Percentiles rank a stretch among this genome's conserved stretches.
phyloP scores from a whole-genome alignment of 2,329 filamentous ascomycete genomes.

The Fusarium multiceps region DNA sequence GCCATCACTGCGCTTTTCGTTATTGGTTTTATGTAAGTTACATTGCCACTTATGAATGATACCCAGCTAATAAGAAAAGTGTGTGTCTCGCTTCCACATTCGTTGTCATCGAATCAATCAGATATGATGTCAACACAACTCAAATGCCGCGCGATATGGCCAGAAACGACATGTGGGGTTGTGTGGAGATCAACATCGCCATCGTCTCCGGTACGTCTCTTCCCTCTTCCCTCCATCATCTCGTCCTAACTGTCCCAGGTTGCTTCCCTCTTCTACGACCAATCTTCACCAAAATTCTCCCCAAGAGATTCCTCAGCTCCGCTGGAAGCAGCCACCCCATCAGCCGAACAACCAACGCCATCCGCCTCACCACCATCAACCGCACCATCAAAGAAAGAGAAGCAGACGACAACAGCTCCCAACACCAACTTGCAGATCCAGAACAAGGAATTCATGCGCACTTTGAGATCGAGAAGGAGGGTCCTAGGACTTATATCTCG shows the following conservation, averaged over 20 bases:
- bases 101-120: constrained; percentile 25
- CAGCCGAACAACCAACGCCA: constrained; percentile 29
- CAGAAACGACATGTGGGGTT: constrained; percentile 34
- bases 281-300: constrained; percentile 38
- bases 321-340: constrained; percentile 39
- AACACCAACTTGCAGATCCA: constrained; percentile 36
- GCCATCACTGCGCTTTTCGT: constrained; percentile 47
- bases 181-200: constrained; percentile 40
- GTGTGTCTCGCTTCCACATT: constrained; percentile 39
- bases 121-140: constrained; percentile 31
- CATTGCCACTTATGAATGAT: no score
- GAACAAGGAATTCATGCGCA: constrained; percentile 29
- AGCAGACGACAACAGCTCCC: constrained; percentile 39
- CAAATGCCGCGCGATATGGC: constrained; percentile 39
- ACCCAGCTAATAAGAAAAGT: constrained; percentile 4
- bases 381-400: constrained; percentile 39
- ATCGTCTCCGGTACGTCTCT: constrained; percentile 30
- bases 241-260: no score
- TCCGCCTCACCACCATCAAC: constrained; percentile 33
- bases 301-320: constrained; percentile 39
- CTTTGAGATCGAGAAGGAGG: constrained; percentile 28
- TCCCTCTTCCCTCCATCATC: rapidly evolving
- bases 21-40: constrained; percentile 45
- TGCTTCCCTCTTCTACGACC: constrained; percentile 43
- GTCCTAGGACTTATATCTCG: constrained; percentile 28